phyloP scores from a whole-genome alignment of 225 moss, liverwort and hornwort genomes.

The Pleurozium schreberi region DNA sequence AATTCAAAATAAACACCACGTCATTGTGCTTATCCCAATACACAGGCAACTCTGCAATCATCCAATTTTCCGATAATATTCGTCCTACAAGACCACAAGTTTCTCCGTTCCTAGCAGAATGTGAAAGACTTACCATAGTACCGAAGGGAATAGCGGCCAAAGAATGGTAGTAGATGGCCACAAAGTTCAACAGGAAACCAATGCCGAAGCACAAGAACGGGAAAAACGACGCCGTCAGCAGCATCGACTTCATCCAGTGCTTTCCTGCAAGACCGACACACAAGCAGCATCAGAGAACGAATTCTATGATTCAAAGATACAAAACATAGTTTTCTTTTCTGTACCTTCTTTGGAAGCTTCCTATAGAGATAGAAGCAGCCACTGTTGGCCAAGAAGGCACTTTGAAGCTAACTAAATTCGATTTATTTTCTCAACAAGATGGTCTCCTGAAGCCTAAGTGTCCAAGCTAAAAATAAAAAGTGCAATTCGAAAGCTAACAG shows the following conservation, averaged over 20 bases:
- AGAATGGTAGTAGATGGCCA: conserved; percentile 92
- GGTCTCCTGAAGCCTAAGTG: too few species aligned
- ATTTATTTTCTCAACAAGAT: not conserved
- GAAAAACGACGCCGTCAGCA: conserved; percentile 87
- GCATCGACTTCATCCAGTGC: conserved; percentile 99
- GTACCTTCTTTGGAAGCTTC: not conserved
- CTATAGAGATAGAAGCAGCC: not conserved
- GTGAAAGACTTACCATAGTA: conserved; percentile 66
- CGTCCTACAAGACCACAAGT: not conserved
- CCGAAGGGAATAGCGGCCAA: conserved; percentile 97
- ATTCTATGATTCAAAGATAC: not conserved
- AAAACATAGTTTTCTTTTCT: not conserved
- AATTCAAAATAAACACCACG: not conserved
- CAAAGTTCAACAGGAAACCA: conserved; percentile 85
- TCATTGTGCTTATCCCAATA: not conserved
- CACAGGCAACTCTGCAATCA: not conserved
- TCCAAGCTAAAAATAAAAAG: not conserved
- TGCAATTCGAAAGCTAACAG: not conserved
- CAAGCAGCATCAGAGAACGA: not conserved
- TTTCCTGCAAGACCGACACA: conserved; percentile 54
- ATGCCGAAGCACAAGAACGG: conserved; percentile 88
- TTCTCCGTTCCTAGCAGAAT: not conserved
- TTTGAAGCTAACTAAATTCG: not conserved
- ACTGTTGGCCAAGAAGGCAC: not conserved
- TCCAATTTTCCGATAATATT: not conserved